phyloP scores from a whole-genome alignment of 192 early-diverging fungal species.

The Haplosporangium gracile region DNA sequence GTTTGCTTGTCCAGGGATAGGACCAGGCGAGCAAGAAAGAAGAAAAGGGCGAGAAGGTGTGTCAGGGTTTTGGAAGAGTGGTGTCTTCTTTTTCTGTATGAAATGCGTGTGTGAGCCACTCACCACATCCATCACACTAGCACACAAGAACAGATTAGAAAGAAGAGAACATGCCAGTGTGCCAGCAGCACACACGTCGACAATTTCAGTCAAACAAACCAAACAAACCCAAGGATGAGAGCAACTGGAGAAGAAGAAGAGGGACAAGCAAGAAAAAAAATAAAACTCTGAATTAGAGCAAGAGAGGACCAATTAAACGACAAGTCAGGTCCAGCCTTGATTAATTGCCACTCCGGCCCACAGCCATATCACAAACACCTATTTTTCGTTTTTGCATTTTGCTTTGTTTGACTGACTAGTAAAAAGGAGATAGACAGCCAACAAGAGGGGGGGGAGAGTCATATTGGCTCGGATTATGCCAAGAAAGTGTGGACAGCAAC shows the following conservation, averaged over 20 bases:
- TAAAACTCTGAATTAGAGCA: not conserved
- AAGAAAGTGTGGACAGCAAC: not conserved
- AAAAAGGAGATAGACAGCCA: not conserved
- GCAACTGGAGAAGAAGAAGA: not conserved
- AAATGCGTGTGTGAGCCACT: not conserved
- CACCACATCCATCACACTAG: not conserved
- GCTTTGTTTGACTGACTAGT: not conserved
- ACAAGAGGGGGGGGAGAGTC: not conserved
- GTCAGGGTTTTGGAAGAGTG: not conserved
- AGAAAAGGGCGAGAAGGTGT: not conserved
- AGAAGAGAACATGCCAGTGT: not conserved
- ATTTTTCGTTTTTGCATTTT: not conserved
- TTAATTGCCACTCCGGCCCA: not conserved
- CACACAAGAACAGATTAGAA: not conserved
- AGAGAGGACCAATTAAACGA: not conserved
- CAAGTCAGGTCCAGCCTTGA: not conserved
- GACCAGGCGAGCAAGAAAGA: not conserved
- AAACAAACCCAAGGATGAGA: not conserved
- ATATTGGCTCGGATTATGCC: not conserved
- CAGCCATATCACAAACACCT: not conserved
- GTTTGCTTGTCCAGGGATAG: not conserved
- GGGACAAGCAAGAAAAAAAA: not conserved
- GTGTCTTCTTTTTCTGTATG: not conserved
- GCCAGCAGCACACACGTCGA: not conserved
- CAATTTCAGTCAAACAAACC: not conserved